Conservation (phyloP, 495 filamentous ascomycete genomes). For the Xylaria palmicola region DNA sequence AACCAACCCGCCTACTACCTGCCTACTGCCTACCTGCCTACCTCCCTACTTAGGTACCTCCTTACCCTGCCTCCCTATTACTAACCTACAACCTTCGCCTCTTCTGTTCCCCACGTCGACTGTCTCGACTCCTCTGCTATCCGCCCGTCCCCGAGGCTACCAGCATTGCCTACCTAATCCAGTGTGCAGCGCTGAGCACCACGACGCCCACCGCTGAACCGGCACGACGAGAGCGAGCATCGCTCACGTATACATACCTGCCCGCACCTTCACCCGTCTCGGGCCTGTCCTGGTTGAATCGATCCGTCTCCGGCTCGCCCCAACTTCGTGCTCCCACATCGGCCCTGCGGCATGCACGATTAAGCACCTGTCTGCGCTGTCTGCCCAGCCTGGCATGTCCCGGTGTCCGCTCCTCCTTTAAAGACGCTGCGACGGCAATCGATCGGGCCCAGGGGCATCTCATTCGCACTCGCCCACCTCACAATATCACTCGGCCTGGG, state of each 20-base stretch:
- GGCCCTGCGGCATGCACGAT: not conserved
- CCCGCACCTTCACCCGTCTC: not conserved
- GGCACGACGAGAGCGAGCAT: not conserved
- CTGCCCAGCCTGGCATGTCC: slow-evolving; percentile 3
- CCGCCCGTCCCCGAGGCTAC: not conserved
- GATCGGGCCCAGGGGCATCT: not conserved
- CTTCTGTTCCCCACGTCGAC: slow-evolving; percentile 2
- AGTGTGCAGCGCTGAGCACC: no score
- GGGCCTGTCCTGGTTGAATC: not conserved
- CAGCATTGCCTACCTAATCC: no score
- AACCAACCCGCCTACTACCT: no score
- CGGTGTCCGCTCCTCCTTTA: not conserved
- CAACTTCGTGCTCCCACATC: not conserved
- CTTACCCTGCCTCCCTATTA: not conserved
- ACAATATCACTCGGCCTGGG: slow-evolving; percentile 3
- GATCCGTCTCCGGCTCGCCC: slow-evolving; percentile 5
- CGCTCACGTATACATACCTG: not conserved
- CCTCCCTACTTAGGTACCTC: no score
- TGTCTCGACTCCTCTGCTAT: not conserved
- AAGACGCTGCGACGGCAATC: slow-evolving; percentile 9
- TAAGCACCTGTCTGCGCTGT: not conserved
- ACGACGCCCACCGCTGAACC: not conserved
- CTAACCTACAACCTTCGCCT: not conserved
- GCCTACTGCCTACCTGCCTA: no score
- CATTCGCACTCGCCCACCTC: not conserved